phyloP scores from a whole-genome alignment of 768 basidiomycete genomes.

The Tricholoma matsutake region DNA sequence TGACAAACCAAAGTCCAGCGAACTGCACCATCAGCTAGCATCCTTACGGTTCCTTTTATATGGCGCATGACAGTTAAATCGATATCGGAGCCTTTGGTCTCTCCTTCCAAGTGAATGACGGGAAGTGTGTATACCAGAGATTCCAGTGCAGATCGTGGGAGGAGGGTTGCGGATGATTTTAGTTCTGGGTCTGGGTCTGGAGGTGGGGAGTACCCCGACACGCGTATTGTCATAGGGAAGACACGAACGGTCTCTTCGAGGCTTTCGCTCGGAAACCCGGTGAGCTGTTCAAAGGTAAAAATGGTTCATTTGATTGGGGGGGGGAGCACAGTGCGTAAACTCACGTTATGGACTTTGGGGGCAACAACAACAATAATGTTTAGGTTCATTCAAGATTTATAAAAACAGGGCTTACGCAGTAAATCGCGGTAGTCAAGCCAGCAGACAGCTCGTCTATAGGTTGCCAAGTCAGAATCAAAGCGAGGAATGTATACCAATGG shows the following conservation, averaged over 20 bases:
- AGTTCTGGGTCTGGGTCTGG: constrained; percentile 23
- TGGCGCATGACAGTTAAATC: constrained; percentile 29
- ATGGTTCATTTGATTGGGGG: constrained; percentile 4
- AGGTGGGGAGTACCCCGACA: constrained; percentile 34
- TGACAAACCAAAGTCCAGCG: constrained; percentile 47
- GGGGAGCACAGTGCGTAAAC: no score
- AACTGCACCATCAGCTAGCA: constrained; percentile 47
- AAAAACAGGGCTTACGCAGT: constrained; percentile 35
- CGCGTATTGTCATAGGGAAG: constrained; percentile 48
- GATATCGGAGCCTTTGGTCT: constrained; percentile 37
- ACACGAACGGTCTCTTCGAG: constrained; percentile 47
- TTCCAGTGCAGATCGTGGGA: constrained; percentile 5
- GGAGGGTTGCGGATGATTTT: background rate
- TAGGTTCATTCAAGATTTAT: no score
- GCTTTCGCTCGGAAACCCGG: constrained; percentile 19
- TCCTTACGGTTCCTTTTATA: constrained; percentile 42
- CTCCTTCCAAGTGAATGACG: constrained; percentile 48
- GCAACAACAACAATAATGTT: no score
- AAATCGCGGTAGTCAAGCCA: constrained; percentile 60
- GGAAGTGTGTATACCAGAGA: constrained; percentile 38
- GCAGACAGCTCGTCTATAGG: constrained; percentile 50
- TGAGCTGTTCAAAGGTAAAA: constrained; percentile 9
- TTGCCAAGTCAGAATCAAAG: background rate
- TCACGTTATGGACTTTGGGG: constrained; percentile 43
- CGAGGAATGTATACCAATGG: no score